phyloP scores from a whole-genome alignment of 225 moss, liverwort and hornwort species.

The Marchantia polymorpha region DNA sequence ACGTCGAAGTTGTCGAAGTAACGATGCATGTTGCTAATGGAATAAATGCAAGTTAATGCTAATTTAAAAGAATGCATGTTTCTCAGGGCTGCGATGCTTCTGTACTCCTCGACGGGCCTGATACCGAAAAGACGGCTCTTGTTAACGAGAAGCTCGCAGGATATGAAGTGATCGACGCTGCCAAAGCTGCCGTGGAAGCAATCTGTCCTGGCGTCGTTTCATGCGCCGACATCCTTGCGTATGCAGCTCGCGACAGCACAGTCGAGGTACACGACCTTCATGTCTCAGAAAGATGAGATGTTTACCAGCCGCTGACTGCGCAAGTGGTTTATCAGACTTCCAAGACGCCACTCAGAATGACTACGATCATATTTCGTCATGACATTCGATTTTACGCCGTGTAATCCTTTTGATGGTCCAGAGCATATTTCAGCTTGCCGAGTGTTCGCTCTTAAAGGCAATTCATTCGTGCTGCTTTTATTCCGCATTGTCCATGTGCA shows the following conservation, averaged over 20 bases:
- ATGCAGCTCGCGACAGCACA: constrained; percentile 36
- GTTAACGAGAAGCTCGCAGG: neutral
- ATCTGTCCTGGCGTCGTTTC: constrained; percentile 34
- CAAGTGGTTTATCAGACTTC: neutral
- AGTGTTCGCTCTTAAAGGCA: too few species aligned
- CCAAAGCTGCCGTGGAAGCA: neutral
- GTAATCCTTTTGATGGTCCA: too few species aligned
- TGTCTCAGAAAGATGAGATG: neutral
- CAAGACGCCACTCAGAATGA: neutral
- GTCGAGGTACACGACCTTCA: neutral
- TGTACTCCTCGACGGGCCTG: neutral
- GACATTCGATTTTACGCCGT: too few species aligned
- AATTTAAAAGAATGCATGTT: too few species aligned
- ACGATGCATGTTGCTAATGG: neutral
- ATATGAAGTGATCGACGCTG: neutral
- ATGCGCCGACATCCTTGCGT: constrained; percentile 37
- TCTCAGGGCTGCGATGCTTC: constrained; percentile 14
- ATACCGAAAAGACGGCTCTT: neutral
- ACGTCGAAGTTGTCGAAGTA: neutral
- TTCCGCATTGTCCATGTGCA: too few species aligned
- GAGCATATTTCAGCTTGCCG: too few species aligned
- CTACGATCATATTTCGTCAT: neutral
- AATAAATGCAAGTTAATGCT: too few species aligned
- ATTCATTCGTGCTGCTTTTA: too few species aligned
- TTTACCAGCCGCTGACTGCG: neutral